Evolutionary conservation across 805 yeast species (phyloP).

Genomic region (Sungouiella thailandica): DNA sequence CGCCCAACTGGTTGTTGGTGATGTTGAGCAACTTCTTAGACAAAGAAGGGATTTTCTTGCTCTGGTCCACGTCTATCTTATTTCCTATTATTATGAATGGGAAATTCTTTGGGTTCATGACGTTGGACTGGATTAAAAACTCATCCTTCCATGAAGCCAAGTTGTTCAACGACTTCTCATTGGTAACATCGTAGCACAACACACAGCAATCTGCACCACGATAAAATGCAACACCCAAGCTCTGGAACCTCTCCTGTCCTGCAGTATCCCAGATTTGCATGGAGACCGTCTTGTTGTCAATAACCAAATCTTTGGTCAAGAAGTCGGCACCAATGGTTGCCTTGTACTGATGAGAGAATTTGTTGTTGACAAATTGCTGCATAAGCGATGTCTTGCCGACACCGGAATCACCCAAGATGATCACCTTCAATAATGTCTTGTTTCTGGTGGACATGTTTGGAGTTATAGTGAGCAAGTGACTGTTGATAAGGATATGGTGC

Average conservation of each 20-base stretch:
- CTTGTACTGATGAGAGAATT: constrained; percentile 91
- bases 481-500: constrained; percentile 1
- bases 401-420: constrained; percentile 94
- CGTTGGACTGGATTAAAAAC: constrained; percentile 88
- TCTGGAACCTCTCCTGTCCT: constrained; percentile 78
- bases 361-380: constrained; percentile 95
- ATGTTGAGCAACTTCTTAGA: constrained; percentile 47
- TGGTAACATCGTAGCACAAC: constrained; percentile 91
- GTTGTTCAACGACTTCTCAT: constrained; percentile 87
- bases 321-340: constrained; percentile 99
- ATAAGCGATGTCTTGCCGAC: constrained; percentile 95
- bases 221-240: constrained; percentile 93
- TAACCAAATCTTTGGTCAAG: constrained; percentile 79
- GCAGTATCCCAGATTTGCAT: constrained; percentile 65
- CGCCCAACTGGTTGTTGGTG: constrained; percentile 48
- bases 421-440: constrained; percentile 77
- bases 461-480: background rate
- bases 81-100: constrained; percentile 95
- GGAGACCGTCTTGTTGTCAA: constrained; percentile 79
- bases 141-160: constrained; percentile 93
- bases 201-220: constrained; percentile 99
- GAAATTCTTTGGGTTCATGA: constrained; percentile 88
- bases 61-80: constrained; percentile 91
- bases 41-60: constrained; percentile 65
- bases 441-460: constrained; percentile 53